Evolutionary conservation across 1,284 basidiomycete species (phyloP).

Genomic region (Cystobasidiaceae sp.): DNA sequence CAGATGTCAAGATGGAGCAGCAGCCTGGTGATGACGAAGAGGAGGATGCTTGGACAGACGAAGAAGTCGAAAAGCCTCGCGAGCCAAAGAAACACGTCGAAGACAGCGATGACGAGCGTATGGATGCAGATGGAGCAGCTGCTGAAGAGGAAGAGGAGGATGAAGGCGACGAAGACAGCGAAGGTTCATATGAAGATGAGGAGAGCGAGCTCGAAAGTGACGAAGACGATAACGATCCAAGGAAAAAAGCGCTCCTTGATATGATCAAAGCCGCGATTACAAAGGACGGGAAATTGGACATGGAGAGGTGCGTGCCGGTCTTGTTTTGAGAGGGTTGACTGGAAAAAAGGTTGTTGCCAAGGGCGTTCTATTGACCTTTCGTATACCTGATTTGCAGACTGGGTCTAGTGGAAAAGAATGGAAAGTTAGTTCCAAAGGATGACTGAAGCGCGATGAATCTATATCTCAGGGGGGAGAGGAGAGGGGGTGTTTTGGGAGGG

Average conservation of each 20-base stretch:
- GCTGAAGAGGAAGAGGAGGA: not conserved
- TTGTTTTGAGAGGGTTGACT: too few species aligned
- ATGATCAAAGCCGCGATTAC: constrained; percentile 10
- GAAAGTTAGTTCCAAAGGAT: constrained; percentile 28
- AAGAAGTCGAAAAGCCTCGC: constrained; percentile 19
- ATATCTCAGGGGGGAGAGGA: too few species aligned
- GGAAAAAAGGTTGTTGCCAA: too few species aligned
- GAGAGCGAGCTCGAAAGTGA: constrained; percentile 28
- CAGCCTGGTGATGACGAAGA: too few species aligned
- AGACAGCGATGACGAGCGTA: not conserved
- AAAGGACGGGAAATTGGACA: constrained; percentile 25
- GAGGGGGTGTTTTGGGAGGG: too few species aligned
- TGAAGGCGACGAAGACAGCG: constrained; percentile 14
- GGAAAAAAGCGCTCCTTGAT: constrained; percentile 16
- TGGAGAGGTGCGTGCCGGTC: constrained; percentile 26
- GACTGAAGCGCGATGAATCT: not conserved
- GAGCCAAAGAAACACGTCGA: not conserved
- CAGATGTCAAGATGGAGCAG: not conserved
- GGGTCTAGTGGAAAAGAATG: constrained; percentile 28
- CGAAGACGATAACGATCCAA: constrained; percentile 27
- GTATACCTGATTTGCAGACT: not conserved
- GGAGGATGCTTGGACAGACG: constrained; percentile 21
- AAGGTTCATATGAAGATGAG: constrained; percentile 19
- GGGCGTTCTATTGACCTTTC: too few species aligned
- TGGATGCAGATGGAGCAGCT: not conserved